Conservation (phyloP, 108 stramenopile species). For the Poteriospumella lacustris region DNA sequence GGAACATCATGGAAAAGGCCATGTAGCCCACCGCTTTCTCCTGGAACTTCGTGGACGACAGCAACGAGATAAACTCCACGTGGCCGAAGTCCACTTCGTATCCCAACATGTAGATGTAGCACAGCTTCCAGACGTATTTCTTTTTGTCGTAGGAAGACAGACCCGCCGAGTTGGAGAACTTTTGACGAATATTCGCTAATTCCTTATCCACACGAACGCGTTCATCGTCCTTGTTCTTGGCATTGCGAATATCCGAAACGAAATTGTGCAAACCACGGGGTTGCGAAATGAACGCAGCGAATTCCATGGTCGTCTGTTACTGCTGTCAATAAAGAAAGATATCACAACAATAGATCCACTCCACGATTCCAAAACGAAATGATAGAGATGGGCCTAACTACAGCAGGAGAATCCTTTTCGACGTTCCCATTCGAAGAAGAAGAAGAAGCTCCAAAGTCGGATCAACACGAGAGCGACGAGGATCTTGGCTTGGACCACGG, state of each 20-base stretch:
- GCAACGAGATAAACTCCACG: conserved; percentile 81
- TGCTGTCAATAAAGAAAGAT: too few species aligned
- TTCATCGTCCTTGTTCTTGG: conserved; percentile 70
- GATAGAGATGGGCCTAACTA: too few species aligned
- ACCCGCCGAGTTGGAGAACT: conserved; percentile 74
- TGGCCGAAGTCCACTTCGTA: conserved; percentile 99
- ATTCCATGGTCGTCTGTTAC: too few species aligned
- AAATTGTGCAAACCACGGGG: conserved; percentile 39
- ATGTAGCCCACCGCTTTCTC: conserved; percentile 95
- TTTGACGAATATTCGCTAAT: conserved; percentile 93
- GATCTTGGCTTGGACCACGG: too few species aligned
- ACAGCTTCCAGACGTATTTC: conserved; percentile 98
- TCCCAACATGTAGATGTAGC: conserved; percentile 93
- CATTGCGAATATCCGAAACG: conserved; percentile 29
- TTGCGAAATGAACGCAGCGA: conserved; percentile 1
- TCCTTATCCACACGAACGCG: conserved; percentile 85
- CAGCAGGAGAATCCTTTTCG: too few species aligned
- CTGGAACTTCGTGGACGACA: conserved; percentile 71
- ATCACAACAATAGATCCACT: too few species aligned
- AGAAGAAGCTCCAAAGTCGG: too few species aligned
- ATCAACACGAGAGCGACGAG: too few species aligned
- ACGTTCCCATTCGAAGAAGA: too few species aligned
- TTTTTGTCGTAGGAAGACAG: conserved; percentile 82
- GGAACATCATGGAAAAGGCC: conserved; percentile 77
- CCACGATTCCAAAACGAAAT: too few species aligned